Conservation (phyloP, 116 monocot genomes). For the Dioscorea cayenensis region DNA sequence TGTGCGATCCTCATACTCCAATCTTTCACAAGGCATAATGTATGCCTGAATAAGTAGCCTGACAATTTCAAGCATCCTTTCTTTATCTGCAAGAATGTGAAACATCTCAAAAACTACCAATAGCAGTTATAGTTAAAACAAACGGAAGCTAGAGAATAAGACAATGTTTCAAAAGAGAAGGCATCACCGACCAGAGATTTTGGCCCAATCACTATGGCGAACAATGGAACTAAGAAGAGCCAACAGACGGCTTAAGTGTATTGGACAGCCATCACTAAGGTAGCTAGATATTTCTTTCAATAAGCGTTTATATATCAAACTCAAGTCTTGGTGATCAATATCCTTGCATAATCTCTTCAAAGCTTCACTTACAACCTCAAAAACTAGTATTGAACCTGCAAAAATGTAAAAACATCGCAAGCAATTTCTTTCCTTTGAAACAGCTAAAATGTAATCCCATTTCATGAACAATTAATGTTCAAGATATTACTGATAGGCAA, state of each 20-base stretch:
- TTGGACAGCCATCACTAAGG: slow-evolving; percentile 22
- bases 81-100: slow-evolving; percentile 26
- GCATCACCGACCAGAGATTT: slow-evolving; percentile 43
- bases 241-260: slow-evolving; percentile 42
- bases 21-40: slow-evolving; percentile 21
- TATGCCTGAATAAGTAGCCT: slow-evolving; percentile 43
- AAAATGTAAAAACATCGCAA: slow-evolving; percentile 1
- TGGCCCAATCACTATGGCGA: slow-evolving; percentile 14
- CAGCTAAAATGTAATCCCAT: too few species aligned
- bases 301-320: slow-evolving; percentile 44
- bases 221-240: slow-evolving; percentile 45
- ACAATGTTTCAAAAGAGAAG: background rate
- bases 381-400: slow-evolving; percentile 43
- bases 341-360: slow-evolving; percentile 52
- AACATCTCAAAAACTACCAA: background rate
- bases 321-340: slow-evolving; percentile 42
- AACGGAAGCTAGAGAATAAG: background rate
- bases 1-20: slow-evolving; percentile 19
- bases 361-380: slow-evolving; percentile 39
- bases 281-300: slow-evolving; percentile 26
- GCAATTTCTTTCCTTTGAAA: background rate
- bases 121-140: background rate
- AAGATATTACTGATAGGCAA: too few species aligned
- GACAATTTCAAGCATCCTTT: slow-evolving; percentile 40
- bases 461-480: too few species aligned